phyloP scores from a whole-genome alignment of 192 early-diverging fungal genomes.

The Backusella macrospora region DNA sequence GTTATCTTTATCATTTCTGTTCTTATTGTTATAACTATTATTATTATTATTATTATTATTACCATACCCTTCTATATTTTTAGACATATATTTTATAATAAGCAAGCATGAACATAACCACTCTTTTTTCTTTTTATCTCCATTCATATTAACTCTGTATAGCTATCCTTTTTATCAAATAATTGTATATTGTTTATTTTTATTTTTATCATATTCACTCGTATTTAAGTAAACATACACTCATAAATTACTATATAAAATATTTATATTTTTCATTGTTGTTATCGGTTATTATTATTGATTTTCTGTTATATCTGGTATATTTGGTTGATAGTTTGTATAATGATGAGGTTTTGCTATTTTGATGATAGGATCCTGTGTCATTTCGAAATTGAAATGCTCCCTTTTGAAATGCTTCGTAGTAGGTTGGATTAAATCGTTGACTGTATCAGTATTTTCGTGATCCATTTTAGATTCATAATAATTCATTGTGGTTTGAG shows the following conservation, averaged over 20 bases:
- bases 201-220: background rate
- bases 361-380: background rate
- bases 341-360: conserved; percentile 7
- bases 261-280: background rate
- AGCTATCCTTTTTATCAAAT: background rate
- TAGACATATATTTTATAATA: background rate
- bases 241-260: background rate
- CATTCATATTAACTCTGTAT: background rate
- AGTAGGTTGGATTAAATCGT: background rate
- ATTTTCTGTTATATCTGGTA: background rate
- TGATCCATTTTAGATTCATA: conserved; percentile 1
- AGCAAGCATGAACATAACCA: background rate
- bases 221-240: background rate
- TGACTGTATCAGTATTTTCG: too few species aligned
- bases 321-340: background rate
- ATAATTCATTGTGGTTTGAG: background rate
- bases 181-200: background rate
- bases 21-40: too few species aligned
- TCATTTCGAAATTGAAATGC: background rate
- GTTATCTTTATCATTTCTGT: too few species aligned
- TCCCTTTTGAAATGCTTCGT: conserved; percentile 1
- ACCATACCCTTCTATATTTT: background rate
- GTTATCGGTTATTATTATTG: background rate
- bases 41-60: background rate
- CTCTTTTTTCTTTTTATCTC: background rate